Percentiles rank a stretch among this genome's conserved stretches.
Conservation (phyloP, 768 basidiomycete genomes). For the Gelatoporia subvermispora region DNA sequence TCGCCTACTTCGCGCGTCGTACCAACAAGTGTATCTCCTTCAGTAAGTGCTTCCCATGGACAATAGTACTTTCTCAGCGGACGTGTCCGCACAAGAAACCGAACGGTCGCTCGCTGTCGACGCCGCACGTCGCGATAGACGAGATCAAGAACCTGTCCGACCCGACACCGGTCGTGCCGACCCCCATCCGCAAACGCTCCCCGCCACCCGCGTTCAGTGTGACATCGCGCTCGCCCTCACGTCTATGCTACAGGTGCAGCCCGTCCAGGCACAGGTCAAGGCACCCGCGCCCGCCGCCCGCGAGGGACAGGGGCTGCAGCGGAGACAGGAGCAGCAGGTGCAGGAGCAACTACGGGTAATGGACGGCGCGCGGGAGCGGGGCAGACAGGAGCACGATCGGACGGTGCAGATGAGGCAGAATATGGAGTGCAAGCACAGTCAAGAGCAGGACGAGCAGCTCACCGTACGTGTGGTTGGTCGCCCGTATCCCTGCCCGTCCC, state of each 20-base stretch:
- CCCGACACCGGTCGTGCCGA: constrained; percentile 26
- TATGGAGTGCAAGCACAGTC: neutral
- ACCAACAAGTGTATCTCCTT: constrained; percentile 42
- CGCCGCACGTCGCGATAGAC: constrained; percentile 23
- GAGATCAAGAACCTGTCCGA: constrained; percentile 17
- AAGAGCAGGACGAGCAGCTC: neutral
- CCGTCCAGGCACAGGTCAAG: neutral
- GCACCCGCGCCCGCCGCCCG: neutral
- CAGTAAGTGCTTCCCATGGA: constrained; percentile 17
- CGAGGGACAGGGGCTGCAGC: too few relatives aligned
- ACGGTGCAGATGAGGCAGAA: neutral
- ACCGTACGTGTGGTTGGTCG: neutral
- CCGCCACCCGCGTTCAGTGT: constrained; percentile 30
- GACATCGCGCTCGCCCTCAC: constrained; percentile 26
- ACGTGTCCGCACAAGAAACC: constrained; percentile 6
- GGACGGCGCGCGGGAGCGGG: too few relatives aligned
- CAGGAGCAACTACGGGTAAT: neutral
- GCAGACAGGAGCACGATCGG: too few relatives aligned
- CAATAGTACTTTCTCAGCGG: too few relatives aligned
- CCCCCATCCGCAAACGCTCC: constrained; percentile 26
- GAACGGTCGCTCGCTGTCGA: constrained; percentile 19
- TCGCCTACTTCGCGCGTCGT: constrained; percentile 44
- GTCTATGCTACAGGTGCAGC: constrained; percentile 2
- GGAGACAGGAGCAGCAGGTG: neutral
- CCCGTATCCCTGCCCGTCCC: constrained; percentile 1